Base-by-base conservation (phyloP, 140 eudicot genomes). In the Bidens hawaiensis region DNA sequence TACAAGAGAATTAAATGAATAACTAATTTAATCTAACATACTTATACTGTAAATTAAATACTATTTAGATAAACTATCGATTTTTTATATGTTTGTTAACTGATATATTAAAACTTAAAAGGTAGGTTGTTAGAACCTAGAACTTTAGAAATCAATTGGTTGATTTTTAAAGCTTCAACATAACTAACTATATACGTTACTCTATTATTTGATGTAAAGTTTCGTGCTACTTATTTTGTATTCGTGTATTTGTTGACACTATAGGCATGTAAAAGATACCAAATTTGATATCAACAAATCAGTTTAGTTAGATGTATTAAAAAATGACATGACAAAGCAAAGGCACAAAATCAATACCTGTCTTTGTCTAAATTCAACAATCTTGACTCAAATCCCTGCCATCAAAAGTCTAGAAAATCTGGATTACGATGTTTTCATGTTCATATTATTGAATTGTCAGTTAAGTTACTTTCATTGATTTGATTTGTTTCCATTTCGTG, bases 381-480 rank as follows among this genome's bases (percentile, higher is more conserved):
- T 3, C 57, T 45, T 14, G 5, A 13, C 60, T 19, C 31, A 47
- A 30, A 43, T 10, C 12, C 18, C 31, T 49, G 8, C 19, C 19
- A 43, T 14, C 12, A 5, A n/a, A n/a, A 22, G 4, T 34, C 0
- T 12, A 16, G 25, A 65, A 55, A 17, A n/a, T 41, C 18, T 27
- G 17, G 45, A 68, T 42, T 57, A 60, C 36, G 34, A 69, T 54
- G 34, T 54, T 28, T 58, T 30, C 67, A 69, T 30, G 60, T 57
- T 66, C 36, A 69, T 28, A 60, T 19, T 11, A 18, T 69, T 8
- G 74, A 69, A 43, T 43, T 21, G 67, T 43, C 74, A 58, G 45
- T 57, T 69, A 3, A 2, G 67, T 56, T 57, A 26, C 66, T 68
- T 45, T 45, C 67, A 43, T 10, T 58, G 67, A 69, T 69, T 69